Evolutionary conservation across 2,329 filamentous ascomycete genomes (phyloP).

Genomic region (Microcyclospora tardicrescens): DNA sequence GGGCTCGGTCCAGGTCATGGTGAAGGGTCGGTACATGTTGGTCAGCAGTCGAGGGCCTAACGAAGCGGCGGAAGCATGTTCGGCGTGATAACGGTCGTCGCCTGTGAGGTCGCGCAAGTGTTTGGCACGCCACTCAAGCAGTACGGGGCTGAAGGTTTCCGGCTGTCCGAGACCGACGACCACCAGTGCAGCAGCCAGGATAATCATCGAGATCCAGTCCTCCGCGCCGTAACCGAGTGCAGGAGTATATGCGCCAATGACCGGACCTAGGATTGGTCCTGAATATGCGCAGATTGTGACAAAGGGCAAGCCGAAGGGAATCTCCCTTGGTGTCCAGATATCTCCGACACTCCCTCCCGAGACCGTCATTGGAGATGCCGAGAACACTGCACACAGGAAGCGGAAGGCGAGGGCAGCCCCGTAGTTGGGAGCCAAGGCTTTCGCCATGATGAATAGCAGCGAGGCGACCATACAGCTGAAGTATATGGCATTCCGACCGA

Average conservation of each 20-base stretch:
- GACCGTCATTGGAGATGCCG: conserved; percentile 11
- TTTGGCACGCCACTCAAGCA: conserved; percentile 22
- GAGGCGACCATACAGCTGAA: conserved; percentile 7
- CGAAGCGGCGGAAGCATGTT: conserved; percentile 5
- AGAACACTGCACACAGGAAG: conserved; percentile 15
- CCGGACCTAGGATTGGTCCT: conserved; percentile 28
- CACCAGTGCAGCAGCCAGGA: conserved; percentile 11
- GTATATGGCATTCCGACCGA: conserved; percentile 18
- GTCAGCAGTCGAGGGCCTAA: conserved; percentile 3
- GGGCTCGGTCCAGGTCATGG: conserved; percentile 23
- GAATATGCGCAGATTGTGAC: conserved; percentile 10
- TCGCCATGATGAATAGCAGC: conserved; percentile 9
- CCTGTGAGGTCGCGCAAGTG: conserved; percentile 18
- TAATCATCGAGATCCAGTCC: conserved; percentile 28
- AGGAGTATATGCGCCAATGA: conserved; percentile 32
- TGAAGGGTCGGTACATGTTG: conserved; percentile 6
- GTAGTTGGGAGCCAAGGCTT: conserved; percentile 10
- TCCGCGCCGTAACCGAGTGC: conserved; percentile 33
- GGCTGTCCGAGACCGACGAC: conserved; percentile 30
- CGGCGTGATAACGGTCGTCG: conserved; percentile 7
- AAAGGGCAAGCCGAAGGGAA: conserved; percentile 11
- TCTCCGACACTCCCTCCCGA: conserved; percentile 15
- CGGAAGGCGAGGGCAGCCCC: conserved; percentile 12
- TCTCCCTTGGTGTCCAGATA: conserved; percentile 12
- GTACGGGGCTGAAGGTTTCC: conserved; percentile 35